phyloP scores from a whole-genome alignment of 192 early-diverging fungal genomes.

The Coemansia sp. region DNA sequence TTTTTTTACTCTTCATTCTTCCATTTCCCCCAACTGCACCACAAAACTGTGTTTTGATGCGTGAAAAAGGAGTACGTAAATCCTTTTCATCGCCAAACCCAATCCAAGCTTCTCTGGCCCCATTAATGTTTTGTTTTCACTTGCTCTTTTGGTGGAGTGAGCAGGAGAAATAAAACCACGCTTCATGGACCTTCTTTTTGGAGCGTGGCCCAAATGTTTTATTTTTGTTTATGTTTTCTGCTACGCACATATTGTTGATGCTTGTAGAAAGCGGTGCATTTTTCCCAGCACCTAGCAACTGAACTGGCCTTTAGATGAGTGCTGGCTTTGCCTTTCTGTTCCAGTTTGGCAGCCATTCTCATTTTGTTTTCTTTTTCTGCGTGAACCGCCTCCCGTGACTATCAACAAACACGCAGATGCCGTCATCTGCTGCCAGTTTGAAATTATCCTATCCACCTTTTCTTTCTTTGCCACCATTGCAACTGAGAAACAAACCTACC shows the following conservation, averaged over 20 bases:
- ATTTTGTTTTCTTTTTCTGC: too few species aligned
- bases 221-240: conserved; percentile 17
- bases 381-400: too few species aligned
- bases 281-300: neutral
- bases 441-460: neutral
- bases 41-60: neutral
- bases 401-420: neutral
- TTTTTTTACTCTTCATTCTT: neutral
- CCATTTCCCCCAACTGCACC: neutral
- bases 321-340: too few species aligned
- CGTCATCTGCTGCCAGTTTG: neutral
- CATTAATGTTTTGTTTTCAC: neutral
- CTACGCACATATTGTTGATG: conserved; percentile 3
- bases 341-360: too few species aligned
- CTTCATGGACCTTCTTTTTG: neutral
- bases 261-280: conserved; percentile 7
- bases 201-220: neutral
- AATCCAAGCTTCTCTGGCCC: neutral
- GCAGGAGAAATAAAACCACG: too few species aligned
- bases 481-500: neutral
- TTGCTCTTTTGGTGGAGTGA: conserved; percentile 4
- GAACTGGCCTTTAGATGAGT: too few species aligned
- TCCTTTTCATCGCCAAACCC: conserved; percentile 3
- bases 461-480: conserved; percentile 1
- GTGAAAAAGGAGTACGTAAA: neutral